Conservation (phyloP, 2,329 filamentous ascomycete genomes). For the Aspergillus piperis region DNA sequence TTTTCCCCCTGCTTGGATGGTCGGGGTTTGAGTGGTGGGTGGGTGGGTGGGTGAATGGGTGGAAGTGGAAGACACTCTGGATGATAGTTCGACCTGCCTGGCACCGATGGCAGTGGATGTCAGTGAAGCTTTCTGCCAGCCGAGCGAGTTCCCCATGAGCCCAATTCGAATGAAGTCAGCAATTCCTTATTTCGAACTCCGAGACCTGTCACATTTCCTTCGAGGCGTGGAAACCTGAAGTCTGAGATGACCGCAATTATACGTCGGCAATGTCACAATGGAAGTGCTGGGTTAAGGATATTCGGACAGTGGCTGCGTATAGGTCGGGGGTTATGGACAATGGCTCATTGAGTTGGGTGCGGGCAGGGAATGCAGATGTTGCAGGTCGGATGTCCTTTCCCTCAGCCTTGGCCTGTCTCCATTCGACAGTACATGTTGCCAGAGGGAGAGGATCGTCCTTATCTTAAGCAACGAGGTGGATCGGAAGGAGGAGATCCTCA, state of each 20-base stretch:
- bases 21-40: background rate
- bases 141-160: slow-evolving; percentile 9
- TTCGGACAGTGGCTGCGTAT: background rate
- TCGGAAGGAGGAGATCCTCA: slow-evolving; percentile 18
- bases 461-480: slow-evolving; percentile 7
- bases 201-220: slow-evolving; percentile 7
- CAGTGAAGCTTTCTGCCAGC: slow-evolving; percentile 9
- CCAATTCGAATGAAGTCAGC: slow-evolving; percentile 14
- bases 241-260: background rate
- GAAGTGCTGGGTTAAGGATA: background rate
- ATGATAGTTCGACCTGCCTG: slow-evolving; percentile 2
- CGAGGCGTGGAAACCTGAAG: slow-evolving; percentile 2
- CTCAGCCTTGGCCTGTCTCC: background rate
- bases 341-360: slow-evolving; percentile 1
- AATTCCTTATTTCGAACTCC: slow-evolving; percentile 11
- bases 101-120: background rate
- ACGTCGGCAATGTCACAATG: background rate
- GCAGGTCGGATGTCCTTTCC: background rate
- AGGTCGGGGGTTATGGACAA: background rate
- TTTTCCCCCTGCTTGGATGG: slow-evolving; percentile 4
- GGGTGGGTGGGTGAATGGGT: background rate
- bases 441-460: slow-evolving; percentile 11
- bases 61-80: background rate
- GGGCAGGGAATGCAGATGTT: background rate
- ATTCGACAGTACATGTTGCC: slow-evolving; percentile 13